Base-by-base conservation (phyloP, 495 filamentous ascomycete species). In the Penicillium cosmopolitanum region DNA sequence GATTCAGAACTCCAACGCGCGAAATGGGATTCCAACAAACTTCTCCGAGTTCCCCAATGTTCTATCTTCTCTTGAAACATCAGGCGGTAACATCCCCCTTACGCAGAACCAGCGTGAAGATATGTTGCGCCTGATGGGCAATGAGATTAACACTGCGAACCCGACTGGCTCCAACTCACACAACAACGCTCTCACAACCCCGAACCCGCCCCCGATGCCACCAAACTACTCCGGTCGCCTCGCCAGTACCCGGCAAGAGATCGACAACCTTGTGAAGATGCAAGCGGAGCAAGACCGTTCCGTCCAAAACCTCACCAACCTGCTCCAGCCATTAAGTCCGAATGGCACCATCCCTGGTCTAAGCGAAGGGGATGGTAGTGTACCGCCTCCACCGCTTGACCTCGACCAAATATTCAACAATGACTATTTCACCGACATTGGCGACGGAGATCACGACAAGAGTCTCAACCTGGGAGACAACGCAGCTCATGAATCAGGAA, bases 321-420 rank as follows among this genome's bases (percentile, higher is more conserved):
- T 90, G 0, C 78, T 97, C 21, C 86, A 89, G 33, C 92, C 93
- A 2, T 77, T 96, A 31, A 91, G 87, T 65, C 92, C 92, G 0
- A 89, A 83, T 5, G 92, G 92, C 12, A 80, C 80, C 16, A 95
- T 97, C 51, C 91, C 92, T 1, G 92, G 91, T 10, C 69, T 96
- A 3, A 78, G 79, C 13, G 79, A 77, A 25, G 78, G 74, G 16
- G 73, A 63, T 25, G 77, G 74, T 31, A 74, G 62, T 56, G 69
- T 71, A 25, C 71, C 70, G 38, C 73, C 72, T 46, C 73, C 74
- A 2, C 73, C 75, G 13, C 71, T 89, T 44, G 89, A 91, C 62
- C 77, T 91, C 2, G 89, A 90, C 66, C 82, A 89, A 61, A 89
- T 86, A 62, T 83, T 92, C 60, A 86, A 89, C 64, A 76, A 78